Percentiles rank a stretch among this genome's conserved stretches.
Conservation (phyloP, 192 early-diverging fungal genomes). For the Gigaspora rosea region DNA sequence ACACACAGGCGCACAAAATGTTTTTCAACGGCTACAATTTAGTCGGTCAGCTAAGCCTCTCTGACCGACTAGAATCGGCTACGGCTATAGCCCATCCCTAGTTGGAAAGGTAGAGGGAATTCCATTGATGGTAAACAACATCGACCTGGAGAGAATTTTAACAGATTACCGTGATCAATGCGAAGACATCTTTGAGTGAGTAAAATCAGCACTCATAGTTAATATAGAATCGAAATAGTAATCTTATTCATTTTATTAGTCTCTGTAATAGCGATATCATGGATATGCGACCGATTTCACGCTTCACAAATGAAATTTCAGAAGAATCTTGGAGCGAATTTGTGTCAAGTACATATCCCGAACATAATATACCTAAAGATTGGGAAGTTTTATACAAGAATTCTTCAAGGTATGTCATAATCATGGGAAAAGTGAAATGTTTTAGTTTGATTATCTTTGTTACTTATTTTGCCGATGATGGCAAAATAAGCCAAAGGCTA, state of each 20-base stretch:
- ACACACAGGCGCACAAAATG: no score
- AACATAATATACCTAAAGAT: constrained; percentile 26
- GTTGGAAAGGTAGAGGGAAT: constrained; percentile 24
- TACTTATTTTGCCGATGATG: constrained; percentile 33
- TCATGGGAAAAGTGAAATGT: constrained; percentile 1
- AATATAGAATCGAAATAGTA: constrained; percentile 18
- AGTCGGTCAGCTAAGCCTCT: no score
- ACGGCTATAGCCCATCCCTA: no score
- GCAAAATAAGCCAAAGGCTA: constrained; percentile 27
- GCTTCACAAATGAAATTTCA: constrained; percentile 18
- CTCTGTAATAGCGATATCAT: constrained; percentile 30
- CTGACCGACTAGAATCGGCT: no score
- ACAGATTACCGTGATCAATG: constrained; percentile 26
- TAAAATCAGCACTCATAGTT: constrained; percentile 7
- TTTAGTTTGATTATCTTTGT: constrained; percentile 34
- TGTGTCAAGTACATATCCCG: constrained; percentile 21
- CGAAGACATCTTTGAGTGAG: constrained; percentile 28
- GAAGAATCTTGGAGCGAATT: constrained; percentile 27
- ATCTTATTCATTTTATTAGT: constrained; percentile 29
- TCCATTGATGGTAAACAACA: constrained; percentile 3
- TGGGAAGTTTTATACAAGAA: constrained; percentile 27
- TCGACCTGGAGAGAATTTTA: constrained; percentile 20
- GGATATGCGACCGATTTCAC: constrained; percentile 23
- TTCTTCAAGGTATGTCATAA: constrained; percentile 23
- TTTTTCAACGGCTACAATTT: no score